phyloP scores from a whole-genome alignment of 2,329 filamentous ascomycete genomes.

The Scedosporium aurantiacum region DNA sequence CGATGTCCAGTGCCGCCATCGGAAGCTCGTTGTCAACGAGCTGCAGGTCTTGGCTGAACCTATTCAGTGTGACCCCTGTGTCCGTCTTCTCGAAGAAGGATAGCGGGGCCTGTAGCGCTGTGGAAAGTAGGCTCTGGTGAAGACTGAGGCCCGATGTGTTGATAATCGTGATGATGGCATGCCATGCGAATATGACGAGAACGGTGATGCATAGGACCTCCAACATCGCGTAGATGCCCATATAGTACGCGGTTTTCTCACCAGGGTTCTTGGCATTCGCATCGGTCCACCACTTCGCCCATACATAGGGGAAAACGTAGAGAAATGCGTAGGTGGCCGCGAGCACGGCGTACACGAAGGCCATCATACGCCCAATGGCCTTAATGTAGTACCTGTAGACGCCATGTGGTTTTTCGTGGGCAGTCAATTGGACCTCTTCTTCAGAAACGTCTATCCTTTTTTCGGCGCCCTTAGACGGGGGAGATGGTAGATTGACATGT shows the following conservation, averaged over 20 bases:
- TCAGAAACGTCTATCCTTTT: too few relatives aligned
- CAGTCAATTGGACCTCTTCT: too few relatives aligned
- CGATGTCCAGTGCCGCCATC: conserved; percentile 12
- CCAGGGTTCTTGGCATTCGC: not conserved
- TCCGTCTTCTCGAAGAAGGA: conserved; percentile 12
- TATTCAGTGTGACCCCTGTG: conserved; percentile 13
- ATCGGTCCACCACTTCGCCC: not conserved
- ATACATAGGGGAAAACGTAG: not conserved
- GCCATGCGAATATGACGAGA: not conserved
- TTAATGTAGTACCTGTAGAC: not conserved
- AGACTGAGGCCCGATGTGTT: not conserved
- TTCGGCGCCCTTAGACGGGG: too few relatives aligned
- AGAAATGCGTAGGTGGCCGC: not conserved
- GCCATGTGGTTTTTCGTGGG: too few relatives aligned
- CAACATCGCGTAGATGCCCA: not conserved
- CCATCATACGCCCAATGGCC: not conserved
- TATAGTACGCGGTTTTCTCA: not conserved
- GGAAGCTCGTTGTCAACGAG: conserved; percentile 15
- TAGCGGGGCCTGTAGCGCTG: conserved; percentile 9
- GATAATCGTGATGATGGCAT: not conserved
- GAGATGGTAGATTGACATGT: too few relatives aligned
- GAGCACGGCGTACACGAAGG: not conserved
- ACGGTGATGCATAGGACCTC: not conserved
- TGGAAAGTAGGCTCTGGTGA: not conserved
- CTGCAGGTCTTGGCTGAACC: conserved; percentile 14